Evolutionary conservation across 1,284 basidiomycete genomes (phyloP), one percentile per base, ranked within the genome.

Genomic region (Ganoderma lucidum): DNA sequence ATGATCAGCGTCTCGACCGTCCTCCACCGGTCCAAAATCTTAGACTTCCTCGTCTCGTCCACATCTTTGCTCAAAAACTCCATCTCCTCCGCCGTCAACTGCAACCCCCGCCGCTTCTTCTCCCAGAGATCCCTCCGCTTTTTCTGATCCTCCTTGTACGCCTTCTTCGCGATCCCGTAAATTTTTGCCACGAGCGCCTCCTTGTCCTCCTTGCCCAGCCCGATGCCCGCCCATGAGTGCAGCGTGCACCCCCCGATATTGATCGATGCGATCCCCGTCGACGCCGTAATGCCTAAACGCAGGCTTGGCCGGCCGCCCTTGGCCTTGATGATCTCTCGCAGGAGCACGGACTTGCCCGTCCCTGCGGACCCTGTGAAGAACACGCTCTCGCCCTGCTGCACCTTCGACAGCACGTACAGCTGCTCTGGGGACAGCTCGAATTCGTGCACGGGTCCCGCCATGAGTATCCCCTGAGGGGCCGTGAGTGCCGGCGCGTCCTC

Each of bases 231-330:
- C 83, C 97, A 99, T 3, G 96, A 97, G 79, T 99, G 97, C 23
- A 99, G 85, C 0, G 97, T 99, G 41, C 92, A 88, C 32, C 97
- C 97, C 6, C 96, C 96, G 68, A 99, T 96, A 77, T 98, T 98
- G 76, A 96, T 93, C 0, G 95, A 95, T 1, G 97, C 97, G 71
- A 98, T 97, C 42, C 96, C 96, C 79, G 90, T 91, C 10, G 89
- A 90, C 1, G 91, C 91, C 0, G 90, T 92, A 61, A 92, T 84
- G 0, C 87, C 89, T 4, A 92, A 70, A 9, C 15, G 44, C 28
- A 44, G 28, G 30, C 70, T 61, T 12, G 61, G 39, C 12, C 62
- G 60, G 30, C 71, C 75, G 19, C 74, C 69, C 48, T 75, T 74
- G 62, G 62, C 78, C 78, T 85, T 84, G 77, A 98, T 97, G 71